Conservation (phyloP, 805 yeast species). For the Lipomyces chichibuensis region DNA sequence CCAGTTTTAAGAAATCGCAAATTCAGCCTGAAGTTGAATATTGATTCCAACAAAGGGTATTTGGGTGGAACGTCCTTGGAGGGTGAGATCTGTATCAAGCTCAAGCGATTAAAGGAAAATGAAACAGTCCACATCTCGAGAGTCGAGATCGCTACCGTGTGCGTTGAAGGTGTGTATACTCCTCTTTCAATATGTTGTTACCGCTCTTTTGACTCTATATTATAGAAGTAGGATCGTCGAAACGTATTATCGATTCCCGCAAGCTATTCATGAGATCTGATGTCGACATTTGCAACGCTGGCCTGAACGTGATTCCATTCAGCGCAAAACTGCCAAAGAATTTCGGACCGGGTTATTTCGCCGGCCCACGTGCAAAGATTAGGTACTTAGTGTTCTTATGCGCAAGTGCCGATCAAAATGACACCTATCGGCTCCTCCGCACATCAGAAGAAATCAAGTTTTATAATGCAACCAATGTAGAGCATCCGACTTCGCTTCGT, state of each 20-base stretch:
- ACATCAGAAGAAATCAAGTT: slow-evolving; percentile 10
- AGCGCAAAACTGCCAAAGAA: not conserved
- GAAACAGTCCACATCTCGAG: not conserved
- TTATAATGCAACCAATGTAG: slow-evolving; percentile 7
- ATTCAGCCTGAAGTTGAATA: slow-evolving; percentile 5
- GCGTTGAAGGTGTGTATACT: slow-evolving; percentile 3
- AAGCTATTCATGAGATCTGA: not conserved
- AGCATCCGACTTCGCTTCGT: not conserved
- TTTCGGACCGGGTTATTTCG: slow-evolving; percentile 15
- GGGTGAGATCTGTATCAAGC: slow-evolving; percentile 13
- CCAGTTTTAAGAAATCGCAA: not conserved
- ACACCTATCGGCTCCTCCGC: not conserved
- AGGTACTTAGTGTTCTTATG: slow-evolving; percentile 4
- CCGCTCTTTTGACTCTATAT: not conserved
- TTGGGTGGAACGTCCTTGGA: slow-evolving; percentile 4
- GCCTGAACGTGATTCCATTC: not conserved
- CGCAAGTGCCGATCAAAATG: slow-evolving; percentile 2
- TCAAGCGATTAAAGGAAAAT: not conserved
- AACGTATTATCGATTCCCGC: slow-evolving; percentile 5
- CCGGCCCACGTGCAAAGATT: slow-evolving; percentile 7
- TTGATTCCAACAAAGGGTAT: slow-evolving; percentile 10
- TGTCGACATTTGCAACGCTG: not conserved
- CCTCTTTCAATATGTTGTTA: not conserved
- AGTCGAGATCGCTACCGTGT: slow-evolving; percentile 4
- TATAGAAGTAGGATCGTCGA: slow-evolving; percentile 8